Conservation (phyloP, 768 basidiomycete genomes). For the Phaeotremella fagi region DNA sequence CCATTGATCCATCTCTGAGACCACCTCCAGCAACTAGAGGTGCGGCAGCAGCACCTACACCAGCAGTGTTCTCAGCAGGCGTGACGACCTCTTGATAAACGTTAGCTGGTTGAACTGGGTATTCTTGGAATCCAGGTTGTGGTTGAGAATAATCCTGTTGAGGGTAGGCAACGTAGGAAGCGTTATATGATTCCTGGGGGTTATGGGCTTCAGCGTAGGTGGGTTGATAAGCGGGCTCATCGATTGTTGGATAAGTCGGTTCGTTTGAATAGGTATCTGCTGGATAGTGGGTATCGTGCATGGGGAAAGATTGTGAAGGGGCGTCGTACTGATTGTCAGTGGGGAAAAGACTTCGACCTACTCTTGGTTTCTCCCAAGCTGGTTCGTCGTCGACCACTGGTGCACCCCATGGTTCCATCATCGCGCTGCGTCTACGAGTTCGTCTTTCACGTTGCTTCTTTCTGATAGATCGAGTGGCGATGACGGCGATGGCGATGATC, state of each 20-base stretch:
- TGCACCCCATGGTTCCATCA: constrained; percentile 38
- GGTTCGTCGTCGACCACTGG: constrained; percentile 32
- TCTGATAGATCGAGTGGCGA: constrained; percentile 32
- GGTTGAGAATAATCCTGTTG: constrained; percentile 4
- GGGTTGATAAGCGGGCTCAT: constrained; percentile 4
- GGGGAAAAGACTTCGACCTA: constrained; percentile 10
- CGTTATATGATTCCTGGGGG: background rate
- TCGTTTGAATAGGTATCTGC: constrained; percentile 4
- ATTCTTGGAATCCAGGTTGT: background rate
- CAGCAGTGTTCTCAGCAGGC: constrained; percentile 2
- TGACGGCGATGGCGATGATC: constrained; percentile 22
- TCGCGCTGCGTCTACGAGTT: constrained; percentile 25
- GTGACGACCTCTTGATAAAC: constrained; percentile 1
- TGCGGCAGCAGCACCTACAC: constrained; percentile 11
- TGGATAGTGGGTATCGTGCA: constrained; percentile 25
- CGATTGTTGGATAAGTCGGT: background rate
- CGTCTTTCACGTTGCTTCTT: constrained; percentile 26
- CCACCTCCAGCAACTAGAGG: constrained; percentile 2
- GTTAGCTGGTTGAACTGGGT: background rate
- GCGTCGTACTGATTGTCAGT: constrained; percentile 20
- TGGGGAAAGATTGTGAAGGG: constrained; percentile 32
- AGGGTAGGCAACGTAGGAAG: constrained; percentile 1
- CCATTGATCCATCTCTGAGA: constrained; percentile 38
- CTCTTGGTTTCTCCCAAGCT: constrained; percentile 31
- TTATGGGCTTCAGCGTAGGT: constrained; percentile 1